These are phyloP conservation scores for Fusarium robinianum DNA, from an alignment of 2,329 filamentous ascomycete genomes.

Conservation along the genomic window DNA sequence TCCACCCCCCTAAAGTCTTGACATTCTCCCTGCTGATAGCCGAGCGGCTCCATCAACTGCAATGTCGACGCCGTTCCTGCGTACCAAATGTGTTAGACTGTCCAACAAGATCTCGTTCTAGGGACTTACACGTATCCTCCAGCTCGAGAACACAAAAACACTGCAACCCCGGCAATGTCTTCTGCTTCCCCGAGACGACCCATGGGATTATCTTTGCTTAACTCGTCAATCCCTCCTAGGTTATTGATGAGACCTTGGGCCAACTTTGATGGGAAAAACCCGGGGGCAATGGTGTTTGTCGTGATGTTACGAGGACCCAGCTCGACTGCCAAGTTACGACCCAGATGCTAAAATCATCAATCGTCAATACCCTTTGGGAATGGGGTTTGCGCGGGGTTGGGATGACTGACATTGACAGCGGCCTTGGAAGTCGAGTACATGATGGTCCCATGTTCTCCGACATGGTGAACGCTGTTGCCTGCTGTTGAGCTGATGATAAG, in stretches of 20 bases:
- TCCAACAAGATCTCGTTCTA: not conserved
- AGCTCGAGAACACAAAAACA: slow-evolving; percentile 60
- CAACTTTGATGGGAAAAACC: slow-evolving; percentile 72
- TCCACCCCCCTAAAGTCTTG: slow-evolving; percentile 26
- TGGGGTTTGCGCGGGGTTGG: no score
- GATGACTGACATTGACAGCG: slow-evolving; percentile 52
- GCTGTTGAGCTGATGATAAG: slow-evolving; percentile 70
- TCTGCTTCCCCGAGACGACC: slow-evolving; percentile 59
- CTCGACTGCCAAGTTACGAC: slow-evolving; percentile 67
- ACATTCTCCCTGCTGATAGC: slow-evolving; percentile 37
- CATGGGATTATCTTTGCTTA: slow-evolving; percentile 58
- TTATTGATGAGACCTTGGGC: slow-evolving; percentile 66
- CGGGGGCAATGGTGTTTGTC: slow-evolving; percentile 69
- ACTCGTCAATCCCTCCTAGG: slow-evolving; percentile 58
- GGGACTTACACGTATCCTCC: slow-evolving; percentile 53
- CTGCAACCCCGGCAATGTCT: slow-evolving; percentile 63
- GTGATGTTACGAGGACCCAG: slow-evolving; percentile 68
- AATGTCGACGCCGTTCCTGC: slow-evolving; percentile 45
- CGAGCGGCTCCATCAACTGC: slow-evolving; percentile 42
- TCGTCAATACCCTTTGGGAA: no score
- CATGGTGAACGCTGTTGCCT: slow-evolving; percentile 63
- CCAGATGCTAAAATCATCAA: slow-evolving; percentile 56
- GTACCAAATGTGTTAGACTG: slow-evolving; percentile 5
- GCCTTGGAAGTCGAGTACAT: slow-evolving; percentile 72
- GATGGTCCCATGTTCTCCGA: slow-evolving; percentile 65